Conservation (phyloP, 2,329 filamentous ascomycete species). For the Pseudogymnoascus pannorum region DNA sequence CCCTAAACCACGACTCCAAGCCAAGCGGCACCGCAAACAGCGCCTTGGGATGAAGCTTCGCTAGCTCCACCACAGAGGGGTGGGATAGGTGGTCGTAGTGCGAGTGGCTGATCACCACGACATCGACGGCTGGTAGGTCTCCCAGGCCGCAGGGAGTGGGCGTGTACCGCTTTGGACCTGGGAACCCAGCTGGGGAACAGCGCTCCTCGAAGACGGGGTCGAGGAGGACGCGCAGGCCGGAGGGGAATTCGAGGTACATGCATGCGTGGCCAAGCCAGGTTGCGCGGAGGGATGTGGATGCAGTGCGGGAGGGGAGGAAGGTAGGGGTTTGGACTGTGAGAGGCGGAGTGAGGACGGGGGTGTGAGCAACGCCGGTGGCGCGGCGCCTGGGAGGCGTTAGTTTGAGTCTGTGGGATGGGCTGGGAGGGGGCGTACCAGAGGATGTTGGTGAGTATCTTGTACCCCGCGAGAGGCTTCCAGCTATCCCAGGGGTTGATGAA, state of each 20-base stretch:
- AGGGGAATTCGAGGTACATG: constrained; percentile 85
- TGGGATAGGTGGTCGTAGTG: constrained; percentile 91
- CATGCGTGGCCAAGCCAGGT: constrained; percentile 96
- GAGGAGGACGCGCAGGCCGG: constrained; percentile 80
- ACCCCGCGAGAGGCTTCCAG: constrained; percentile 33
- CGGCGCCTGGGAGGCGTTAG: constrained; percentile 16
- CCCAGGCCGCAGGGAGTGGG: constrained; percentile 66
- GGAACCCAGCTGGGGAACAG: constrained; percentile 66
- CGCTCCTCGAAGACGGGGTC: constrained; percentile 88
- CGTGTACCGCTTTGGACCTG: constrained; percentile 73
- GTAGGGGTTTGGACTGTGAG: constrained; percentile 51
- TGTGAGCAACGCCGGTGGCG: constrained; percentile 20
- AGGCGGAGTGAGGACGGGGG: constrained; percentile 53
- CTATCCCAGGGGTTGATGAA: constrained; percentile 52
- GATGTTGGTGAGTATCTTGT: constrained; percentile 32
- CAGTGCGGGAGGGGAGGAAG: constrained; percentile 49
- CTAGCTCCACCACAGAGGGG: constrained; percentile 63
- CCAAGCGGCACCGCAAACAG: constrained; percentile 87
- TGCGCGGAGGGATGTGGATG: constrained; percentile 56
- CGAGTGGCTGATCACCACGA: constrained; percentile 48
- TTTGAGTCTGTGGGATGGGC: background rate
- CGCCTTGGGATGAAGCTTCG: constrained; percentile 63
- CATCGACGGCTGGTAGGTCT: constrained; percentile 70
- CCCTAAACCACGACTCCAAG: constrained; percentile 73
- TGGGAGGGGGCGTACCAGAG: constrained; percentile 28